Conservation (phyloP, 257 asterid genomes). For the Solanum commersonii region DNA sequence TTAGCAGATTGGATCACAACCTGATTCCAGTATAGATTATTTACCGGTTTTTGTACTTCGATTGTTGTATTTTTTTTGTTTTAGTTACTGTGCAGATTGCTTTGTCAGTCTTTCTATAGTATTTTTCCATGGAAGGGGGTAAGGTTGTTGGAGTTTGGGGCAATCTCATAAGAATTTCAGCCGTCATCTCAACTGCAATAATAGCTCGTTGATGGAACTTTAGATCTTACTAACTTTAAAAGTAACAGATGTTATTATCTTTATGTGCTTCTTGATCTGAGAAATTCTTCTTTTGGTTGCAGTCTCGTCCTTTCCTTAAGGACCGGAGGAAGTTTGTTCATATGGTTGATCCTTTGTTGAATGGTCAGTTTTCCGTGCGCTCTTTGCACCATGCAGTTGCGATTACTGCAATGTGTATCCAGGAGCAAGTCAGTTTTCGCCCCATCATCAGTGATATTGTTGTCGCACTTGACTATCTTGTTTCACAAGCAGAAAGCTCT, state of each 20-base stretch:
- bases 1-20: not conserved
- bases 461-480: conserved; percentile 48
- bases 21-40: not conserved
- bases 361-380: conserved; percentile 31
- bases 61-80: not conserved
- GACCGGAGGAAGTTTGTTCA: conserved; percentile 30
- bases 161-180: not conserved
- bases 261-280: not conserved
- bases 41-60: not conserved
- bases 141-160: not conserved
- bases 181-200: not conserved
- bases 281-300: not conserved
- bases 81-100: not conserved
- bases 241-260: not conserved
- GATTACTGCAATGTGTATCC: conserved; percentile 60
- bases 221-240: not conserved
- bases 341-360: conserved; percentile 54
- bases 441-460: conserved; percentile 48
- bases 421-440: conserved; percentile 49
- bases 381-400: conserved; percentile 53
- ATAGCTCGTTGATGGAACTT: not conserved
- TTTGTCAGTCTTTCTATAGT: not conserved
- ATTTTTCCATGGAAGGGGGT: not conserved
- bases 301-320: conserved; percentile 54
- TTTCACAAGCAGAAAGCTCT: conserved; percentile 27